Conservation (phyloP, 257 asterid genomes). For the Fraxinus anomala region DNA sequence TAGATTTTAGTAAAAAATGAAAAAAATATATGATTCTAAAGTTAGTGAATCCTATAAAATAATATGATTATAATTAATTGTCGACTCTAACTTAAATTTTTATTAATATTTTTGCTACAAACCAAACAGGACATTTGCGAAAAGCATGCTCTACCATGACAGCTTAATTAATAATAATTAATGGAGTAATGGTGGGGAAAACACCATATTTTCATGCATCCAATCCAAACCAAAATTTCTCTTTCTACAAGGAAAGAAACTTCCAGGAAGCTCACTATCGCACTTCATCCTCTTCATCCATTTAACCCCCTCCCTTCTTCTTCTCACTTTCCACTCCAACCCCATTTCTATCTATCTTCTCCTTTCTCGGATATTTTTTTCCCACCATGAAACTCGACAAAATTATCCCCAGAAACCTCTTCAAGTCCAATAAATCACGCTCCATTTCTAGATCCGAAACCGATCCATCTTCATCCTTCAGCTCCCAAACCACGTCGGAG, state of each 20-base stretch:
- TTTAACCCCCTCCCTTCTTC: conserved; percentile 22
- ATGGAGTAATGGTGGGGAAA: no score
- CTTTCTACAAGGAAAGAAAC: background rate
- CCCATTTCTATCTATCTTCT: background rate
- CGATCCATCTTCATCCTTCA: conserved; percentile 29
- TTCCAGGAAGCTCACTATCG: background rate
- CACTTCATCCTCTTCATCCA: conserved; percentile 3
- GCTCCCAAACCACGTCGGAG: conserved; percentile 27
- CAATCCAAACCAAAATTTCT: background rate
- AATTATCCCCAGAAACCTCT: background rate
- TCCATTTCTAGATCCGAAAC: conserved; percentile 34
- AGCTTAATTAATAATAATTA: no score
- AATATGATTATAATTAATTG: no score
- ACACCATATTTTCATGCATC: no score
- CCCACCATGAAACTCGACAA: background rate
- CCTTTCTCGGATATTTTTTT: background rate
- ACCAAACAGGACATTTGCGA: no score
- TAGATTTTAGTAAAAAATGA: no score
- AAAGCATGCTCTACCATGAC: no score
- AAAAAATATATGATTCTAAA: no score
- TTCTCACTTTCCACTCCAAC: no score
- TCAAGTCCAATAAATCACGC: conserved; percentile 17
- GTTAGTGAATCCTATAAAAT: no score
- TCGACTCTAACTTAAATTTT: no score
- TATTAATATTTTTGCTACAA: no score